Evolutionary conservation across 257 asterid species (phyloP).

Genomic region (Paulownia fortunei): DNA sequence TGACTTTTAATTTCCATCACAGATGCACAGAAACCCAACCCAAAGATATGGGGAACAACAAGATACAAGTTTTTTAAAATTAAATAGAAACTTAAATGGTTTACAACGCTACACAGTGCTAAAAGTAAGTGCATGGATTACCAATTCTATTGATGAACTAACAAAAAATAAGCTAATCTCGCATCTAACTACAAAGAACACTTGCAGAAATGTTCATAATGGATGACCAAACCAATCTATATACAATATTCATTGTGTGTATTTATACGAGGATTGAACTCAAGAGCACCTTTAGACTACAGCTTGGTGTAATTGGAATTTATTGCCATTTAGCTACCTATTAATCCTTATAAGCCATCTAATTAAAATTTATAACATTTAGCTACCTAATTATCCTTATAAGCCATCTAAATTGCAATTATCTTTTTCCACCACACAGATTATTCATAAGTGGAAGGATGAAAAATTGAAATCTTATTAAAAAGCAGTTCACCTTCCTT

Average conservation of each 20-base stretch:
- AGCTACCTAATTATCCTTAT: neutral
- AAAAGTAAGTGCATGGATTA: neutral
- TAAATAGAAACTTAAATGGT: neutral
- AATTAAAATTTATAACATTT: too few relatives aligned
- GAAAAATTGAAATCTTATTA: neutral
- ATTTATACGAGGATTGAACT: neutral
- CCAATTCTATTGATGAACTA: slow-evolving; percentile 1
- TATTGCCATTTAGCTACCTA: neutral
- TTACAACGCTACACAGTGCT: slow-evolving; percentile 10
- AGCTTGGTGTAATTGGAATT: neutral
- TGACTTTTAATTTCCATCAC: neutral
- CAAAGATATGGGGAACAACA: neutral
- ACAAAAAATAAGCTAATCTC: neutral
- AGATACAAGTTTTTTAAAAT: neutral
- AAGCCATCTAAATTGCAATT: neutral
- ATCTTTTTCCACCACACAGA: neutral
- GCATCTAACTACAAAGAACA: neutral
- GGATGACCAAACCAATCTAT: neutral
- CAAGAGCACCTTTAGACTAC: slow-evolving; percentile 3
- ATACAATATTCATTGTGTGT: neutral
- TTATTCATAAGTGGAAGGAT: neutral
- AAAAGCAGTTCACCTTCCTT: neutral
- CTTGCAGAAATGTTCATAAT: neutral
- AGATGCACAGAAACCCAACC: slow-evolving; percentile 2
- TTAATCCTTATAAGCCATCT: neutral